Evolutionary conservation across 768 basidiomycete genomes (phyloP), one percentile per base, ranked within the genome.

Genomic region (Chlorophyllum brunneum): DNA sequence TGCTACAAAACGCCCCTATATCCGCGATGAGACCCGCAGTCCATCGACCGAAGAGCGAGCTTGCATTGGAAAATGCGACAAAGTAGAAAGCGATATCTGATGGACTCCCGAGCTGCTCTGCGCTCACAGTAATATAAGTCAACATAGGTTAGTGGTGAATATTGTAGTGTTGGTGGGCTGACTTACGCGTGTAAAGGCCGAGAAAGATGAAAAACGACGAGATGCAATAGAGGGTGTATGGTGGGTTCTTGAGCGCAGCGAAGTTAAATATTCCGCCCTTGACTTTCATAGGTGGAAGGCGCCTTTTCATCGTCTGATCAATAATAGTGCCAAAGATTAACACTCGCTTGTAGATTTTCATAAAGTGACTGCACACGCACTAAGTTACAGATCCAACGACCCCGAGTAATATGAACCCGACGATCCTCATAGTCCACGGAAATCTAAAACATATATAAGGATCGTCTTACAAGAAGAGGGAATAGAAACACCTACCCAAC

Each of bases 371-470:
- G n/a, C n/a, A n/a, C n/a, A 55, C 64, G 36, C 29, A 77, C 75
- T 39, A 88, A 51, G 63, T 85, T 87, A 11, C 79, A 74, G 10
- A 61, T 1, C 76, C 75, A 3, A 88, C 70, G 1, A 75, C 61
- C 11, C 73, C 55, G 1, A 85, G 55, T 0, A 88, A 63, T 7
- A 88, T 78, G 55, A 88, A 81, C 2, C 80, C 87, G 37, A 88
- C 66, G 27, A 84, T 78, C 10, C 88, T 75, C 75, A 86, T 80
- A 0, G 88, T 86, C 88, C 88, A 91, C 56, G 72, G 70, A 64
- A 90, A 91, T n/a, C 87, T 89, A 40, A 33, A 22, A 29, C 36
- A 22, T 34, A 8, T 8, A 50, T 7, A 33, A 23, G 23, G 36
- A 7, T 31, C 5, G 10, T 27, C 18, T 33, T 40, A 40, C n/a